Base-by-base conservation (phyloP, 768 basidiomycete genomes). In the Rubroboletus satanas region DNA sequence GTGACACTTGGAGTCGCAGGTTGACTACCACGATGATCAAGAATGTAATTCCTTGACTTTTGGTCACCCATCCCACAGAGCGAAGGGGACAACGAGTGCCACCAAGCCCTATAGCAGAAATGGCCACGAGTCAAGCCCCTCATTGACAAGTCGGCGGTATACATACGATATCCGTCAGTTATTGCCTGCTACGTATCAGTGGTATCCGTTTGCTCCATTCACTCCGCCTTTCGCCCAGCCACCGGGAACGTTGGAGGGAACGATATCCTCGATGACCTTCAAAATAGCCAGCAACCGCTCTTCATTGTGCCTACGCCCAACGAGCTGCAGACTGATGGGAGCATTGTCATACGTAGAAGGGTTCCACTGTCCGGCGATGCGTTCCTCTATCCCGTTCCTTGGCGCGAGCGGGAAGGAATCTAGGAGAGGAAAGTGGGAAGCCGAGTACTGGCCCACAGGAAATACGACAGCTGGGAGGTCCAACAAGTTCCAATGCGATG, bases 401-500 rank as follows among this genome's bases (percentile, higher is more conserved):
- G 73, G 59, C 33, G 55, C 44, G 26, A 38, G 66, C 35, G 60
- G 52, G 55, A 57, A 63, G 52, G 47, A 33, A 7, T 49, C 51
- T 14, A 32, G 49, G 4, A 28, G 26, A n/a, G 60, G 32, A 39
- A 36, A 46, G 46, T 65, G 61, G 49, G 61, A 63, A 38, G 74
- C 67, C 37, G 49, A 62, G 60, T 69, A 64, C 55, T 71, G 69
- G 17, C 74, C 77, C 36, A 73, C 74, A 28, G 80, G 80, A 66
- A 82, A 79, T 4, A 74, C 77, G 18, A 73, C 75, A 18, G 73
- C 74, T 10, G 80, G 73, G 50, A 76, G 77, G 63, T 82, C 80
- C 57, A 75, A 59, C 50, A 82, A 59, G 61, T 82, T 82, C 79
- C 80, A 81, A 58, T 82, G 76, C 2, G 77, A 76, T 7, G 75